These are phyloP conservation scores for Phytophthora pseudosyringae DNA, from an alignment of 352 stramenopile genomes.

Conservation along the genomic window DNA sequence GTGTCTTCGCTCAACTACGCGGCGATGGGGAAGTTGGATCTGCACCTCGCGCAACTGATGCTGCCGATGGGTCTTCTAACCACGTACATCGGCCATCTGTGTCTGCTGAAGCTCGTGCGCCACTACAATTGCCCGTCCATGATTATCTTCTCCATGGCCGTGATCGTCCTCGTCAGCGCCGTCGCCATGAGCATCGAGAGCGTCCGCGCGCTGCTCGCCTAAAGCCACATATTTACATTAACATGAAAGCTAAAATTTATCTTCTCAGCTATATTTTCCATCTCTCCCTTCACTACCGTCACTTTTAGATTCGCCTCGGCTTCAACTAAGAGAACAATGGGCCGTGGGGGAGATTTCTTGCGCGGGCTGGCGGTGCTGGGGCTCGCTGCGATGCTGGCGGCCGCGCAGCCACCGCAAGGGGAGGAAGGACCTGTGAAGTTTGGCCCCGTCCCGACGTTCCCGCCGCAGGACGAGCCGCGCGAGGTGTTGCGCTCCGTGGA, in stretches of 20 bases:
- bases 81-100: slow-evolving; percentile 66
- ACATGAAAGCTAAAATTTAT: too few species aligned
- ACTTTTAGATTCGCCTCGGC: slow-evolving; percentile 18
- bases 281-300: neutral
- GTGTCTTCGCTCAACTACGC: slow-evolving; percentile 75
- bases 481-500: slow-evolving; percentile 25
- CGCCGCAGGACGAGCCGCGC: slow-evolving; percentile 23
- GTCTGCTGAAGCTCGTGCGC: slow-evolving; percentile 53
- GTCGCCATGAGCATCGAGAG: slow-evolving; percentile 72
- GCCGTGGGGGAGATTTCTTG: slow-evolving; percentile 6
- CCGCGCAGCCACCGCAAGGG: slow-evolving; percentile 7
- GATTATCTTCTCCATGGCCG: slow-evolving; percentile 76
- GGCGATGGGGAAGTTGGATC: slow-evolving; percentile 57
- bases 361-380: slow-evolving; percentile 14
- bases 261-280: too few species aligned
- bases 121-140: slow-evolving; percentile 71
- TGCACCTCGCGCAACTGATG: slow-evolving; percentile 50
- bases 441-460: slow-evolving; percentile 28
- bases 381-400: slow-evolving; percentile 4
- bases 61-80: slow-evolving; percentile 65
- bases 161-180: slow-evolving; percentile 67
- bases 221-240: too few species aligned
- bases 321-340: slow-evolving; percentile 28
- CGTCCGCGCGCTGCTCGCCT: slow-evolving; percentile 37
- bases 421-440: slow-evolving; percentile 37